Percentiles rank a stretch among this genome's conserved stretches.
Conservation (phyloP, 495 filamentous ascomycete species). For the Neurospora sp. region DNA sequence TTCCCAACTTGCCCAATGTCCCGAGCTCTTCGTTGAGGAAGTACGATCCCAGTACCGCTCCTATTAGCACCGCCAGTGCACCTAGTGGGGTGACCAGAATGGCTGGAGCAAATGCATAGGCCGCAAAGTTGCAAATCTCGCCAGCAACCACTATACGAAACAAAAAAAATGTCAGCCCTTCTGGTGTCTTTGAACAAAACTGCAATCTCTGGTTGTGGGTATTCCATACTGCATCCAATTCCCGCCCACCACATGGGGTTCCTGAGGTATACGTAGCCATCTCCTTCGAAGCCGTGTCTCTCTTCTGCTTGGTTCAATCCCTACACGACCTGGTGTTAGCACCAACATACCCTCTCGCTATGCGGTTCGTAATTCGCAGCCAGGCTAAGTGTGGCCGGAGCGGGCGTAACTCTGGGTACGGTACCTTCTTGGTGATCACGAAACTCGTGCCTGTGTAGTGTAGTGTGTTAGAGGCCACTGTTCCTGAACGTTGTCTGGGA, state of each 20-base stretch:
- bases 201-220: background rate
- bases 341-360: background rate
- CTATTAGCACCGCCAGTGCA: conserved; percentile 87
- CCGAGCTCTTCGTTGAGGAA: conserved; percentile 85
- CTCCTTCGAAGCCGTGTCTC: conserved; percentile 89
- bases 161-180: conserved; percentile 10
- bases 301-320: conserved; percentile 84
- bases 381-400: background rate
- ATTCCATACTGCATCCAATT: conserved; percentile 66
- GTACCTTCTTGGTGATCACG: conserved; percentile 86
- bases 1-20: conserved; percentile 82
- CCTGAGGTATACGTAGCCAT: conserved; percentile 86
- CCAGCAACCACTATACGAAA: conserved; percentile 57
- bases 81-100: conserved; percentile 94
- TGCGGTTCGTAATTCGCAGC: background rate
- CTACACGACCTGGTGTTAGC: conserved; percentile 34
- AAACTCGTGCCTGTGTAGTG: conserved; percentile 65
- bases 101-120: conserved; percentile 94
- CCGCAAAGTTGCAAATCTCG: conserved; percentile 92
- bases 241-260: conserved; percentile 95
- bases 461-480: conserved; percentile 15
- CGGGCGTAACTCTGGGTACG: conserved; percentile 1
- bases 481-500: background rate
- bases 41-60: conserved; percentile 87
- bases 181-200: conserved; percentile 1